Conservation (phyloP, 139 green algal species). For the Micromonas commoda region DNA sequence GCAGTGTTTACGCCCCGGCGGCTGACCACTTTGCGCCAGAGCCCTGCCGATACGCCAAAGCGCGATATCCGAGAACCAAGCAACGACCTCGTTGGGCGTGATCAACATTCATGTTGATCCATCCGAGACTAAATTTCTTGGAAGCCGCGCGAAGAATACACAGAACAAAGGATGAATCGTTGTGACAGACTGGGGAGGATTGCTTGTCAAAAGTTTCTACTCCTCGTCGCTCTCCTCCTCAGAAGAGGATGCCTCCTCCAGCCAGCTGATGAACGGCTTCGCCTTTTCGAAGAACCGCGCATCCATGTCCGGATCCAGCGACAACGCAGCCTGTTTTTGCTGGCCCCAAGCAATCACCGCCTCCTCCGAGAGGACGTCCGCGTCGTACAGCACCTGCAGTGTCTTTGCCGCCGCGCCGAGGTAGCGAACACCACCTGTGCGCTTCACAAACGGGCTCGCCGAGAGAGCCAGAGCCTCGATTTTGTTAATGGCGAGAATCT, state of each 20-base stretch:
- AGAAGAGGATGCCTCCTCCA: constrained; percentile 11
- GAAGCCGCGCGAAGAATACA: too few species aligned
- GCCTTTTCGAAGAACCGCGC: constrained; percentile 16
- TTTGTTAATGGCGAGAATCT: background rate
- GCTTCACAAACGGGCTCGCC: background rate
- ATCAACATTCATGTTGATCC: too few species aligned
- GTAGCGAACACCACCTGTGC: constrained; percentile 13
- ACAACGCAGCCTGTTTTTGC: background rate
- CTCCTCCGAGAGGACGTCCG: constrained; percentile 24
- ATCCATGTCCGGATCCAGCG: background rate
- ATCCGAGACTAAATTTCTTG: too few species aligned
- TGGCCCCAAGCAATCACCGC: constrained; percentile 11
- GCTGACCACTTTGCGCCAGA: too few species aligned
- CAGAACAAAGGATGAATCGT: too few species aligned
- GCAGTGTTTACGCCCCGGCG: too few species aligned
- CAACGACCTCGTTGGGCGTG: too few species aligned
- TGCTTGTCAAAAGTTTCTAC: too few species aligned
- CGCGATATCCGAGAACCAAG: too few species aligned
- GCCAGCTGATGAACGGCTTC: constrained; percentile 20
- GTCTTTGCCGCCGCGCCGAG: background rate
- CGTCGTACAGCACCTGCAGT: constrained; percentile 29
- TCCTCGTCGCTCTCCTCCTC: constrained; percentile 2
- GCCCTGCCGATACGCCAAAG: too few species aligned
- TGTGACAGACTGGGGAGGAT: too few species aligned
- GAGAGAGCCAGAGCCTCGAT: constrained; percentile 17